Percentiles rank a stretch among this genome's conserved stretches.
Evolutionary conservation across 495 filamentous ascomycete species (phyloP).

Genomic region (Aspergillus baeticus): DNA sequence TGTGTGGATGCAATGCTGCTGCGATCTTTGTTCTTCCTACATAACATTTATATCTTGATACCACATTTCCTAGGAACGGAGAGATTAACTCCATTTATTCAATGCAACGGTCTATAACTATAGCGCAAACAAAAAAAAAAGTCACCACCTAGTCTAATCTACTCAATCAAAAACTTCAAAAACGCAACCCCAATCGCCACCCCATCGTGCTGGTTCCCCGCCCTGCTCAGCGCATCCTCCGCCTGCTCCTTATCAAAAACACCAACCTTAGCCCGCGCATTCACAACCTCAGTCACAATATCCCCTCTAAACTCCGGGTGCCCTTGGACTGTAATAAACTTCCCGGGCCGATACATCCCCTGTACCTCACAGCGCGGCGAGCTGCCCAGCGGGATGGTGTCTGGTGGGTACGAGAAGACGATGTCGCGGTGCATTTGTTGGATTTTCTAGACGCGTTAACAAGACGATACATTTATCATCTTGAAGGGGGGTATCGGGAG

Average conservation of each 20-base stretch:
- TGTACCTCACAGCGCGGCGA: conserved; percentile 72
- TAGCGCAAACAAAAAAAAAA: not conserved
- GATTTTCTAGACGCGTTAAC: conserved; percentile 54
- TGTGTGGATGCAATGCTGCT: too few species aligned
- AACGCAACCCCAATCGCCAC: conserved; percentile 66
- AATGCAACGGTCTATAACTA: conserved; percentile 1
- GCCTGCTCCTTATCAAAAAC: conserved; percentile 65
- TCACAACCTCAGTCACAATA: conserved; percentile 70
- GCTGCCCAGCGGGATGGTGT: conserved; percentile 61
- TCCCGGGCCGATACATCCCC: conserved; percentile 69
- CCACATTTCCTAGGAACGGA: too few species aligned
- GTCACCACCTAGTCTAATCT: too few species aligned
- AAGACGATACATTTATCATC: too few species aligned
- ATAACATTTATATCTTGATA: too few species aligned
- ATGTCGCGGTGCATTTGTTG: conserved; percentile 92
- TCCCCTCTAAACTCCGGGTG: conserved; percentile 85
- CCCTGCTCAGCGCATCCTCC: conserved; percentile 64
- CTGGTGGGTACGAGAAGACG: conserved; percentile 61
- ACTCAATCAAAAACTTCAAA: conserved; percentile 64
- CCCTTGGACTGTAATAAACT: conserved; percentile 79
- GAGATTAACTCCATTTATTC: not conserved
- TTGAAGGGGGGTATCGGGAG: too few species aligned
- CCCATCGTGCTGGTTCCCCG: conserved; percentile 70
- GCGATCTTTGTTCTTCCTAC: not conserved
- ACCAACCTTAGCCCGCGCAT: conserved; percentile 54